A percentile compares a stretch with the other conserved stretches of the same genome.
Evolutionary conservation across 352 stramenopile genomes (phyloP).

Genomic region (Pythium monospermum): DNA sequence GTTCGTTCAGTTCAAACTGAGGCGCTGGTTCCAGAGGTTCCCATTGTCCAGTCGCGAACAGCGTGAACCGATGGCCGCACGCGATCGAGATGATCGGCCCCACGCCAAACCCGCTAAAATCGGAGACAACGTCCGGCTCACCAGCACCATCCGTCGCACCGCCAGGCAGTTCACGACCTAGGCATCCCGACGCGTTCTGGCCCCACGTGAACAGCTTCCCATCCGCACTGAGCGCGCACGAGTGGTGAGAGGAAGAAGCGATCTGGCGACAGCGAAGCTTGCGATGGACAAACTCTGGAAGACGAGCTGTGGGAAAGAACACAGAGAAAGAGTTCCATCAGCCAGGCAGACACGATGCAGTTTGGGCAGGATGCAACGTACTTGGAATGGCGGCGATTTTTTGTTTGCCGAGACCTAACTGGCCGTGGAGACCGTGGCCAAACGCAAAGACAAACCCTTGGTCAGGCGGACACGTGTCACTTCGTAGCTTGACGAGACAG

Average conservation of each 20-base stretch:
- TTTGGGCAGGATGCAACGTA: conserved; percentile 19
- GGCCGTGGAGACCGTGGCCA: conserved; percentile 60
- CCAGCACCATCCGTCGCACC: conserved; percentile 23
- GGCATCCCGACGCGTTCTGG: conserved; percentile 45
- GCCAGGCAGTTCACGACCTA: conserved; percentile 33
- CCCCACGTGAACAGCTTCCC: conserved; percentile 74
- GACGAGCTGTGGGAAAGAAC: conserved; percentile 41
- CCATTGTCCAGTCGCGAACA: conserved; percentile 51
- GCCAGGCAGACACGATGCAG: too few species aligned
- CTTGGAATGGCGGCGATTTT: conserved; percentile 56
- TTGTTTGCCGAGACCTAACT: conserved; percentile 72
- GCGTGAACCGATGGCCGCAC: conserved; percentile 48
- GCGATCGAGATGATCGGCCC: conserved; percentile 50
- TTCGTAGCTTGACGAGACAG: conserved; percentile 36
- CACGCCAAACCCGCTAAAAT: conserved; percentile 33
- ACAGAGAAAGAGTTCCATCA: too few species aligned
- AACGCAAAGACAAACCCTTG: conserved; percentile 62
- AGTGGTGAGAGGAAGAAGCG: conserved; percentile 52
- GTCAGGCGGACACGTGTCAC: background rate
- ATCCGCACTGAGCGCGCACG: conserved; percentile 42
- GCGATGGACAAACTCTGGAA: conserved; percentile 48
- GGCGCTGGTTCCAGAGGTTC: conserved; percentile 31
- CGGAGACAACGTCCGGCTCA: conserved; percentile 45
- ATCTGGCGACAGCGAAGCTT: conserved; percentile 44
- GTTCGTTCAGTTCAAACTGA: conserved; percentile 38